Conservation (phyloP, 768 basidiomycete genomes). For the Mycena sanguinolenta region DNA sequence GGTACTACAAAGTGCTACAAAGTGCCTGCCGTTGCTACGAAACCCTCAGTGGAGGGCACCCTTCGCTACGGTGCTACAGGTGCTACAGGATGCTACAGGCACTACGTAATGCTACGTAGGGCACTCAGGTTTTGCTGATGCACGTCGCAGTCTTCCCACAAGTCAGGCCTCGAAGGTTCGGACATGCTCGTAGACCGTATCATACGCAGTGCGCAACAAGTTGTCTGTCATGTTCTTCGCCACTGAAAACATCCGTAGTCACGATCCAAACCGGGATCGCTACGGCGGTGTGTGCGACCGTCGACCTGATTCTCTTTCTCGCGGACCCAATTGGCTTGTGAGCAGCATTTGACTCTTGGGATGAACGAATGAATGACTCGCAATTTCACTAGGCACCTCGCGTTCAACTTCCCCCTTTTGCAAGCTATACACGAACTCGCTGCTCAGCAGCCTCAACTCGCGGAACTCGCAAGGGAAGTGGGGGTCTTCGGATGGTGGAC, state of each 20-base stretch:
- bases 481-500: slow-evolving; percentile 11
- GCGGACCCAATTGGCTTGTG: slow-evolving; percentile 34
- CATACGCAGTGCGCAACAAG: slow-evolving; percentile 46
- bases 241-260: slow-evolving; percentile 36
- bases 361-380: background rate
- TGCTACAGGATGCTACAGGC: too few species aligned
- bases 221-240: background rate
- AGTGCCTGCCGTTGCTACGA: too few species aligned
- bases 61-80: too few species aligned
- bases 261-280: slow-evolving; percentile 54
- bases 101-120: too few species aligned
- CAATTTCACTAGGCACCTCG: slow-evolving; percentile 40
- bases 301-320: slow-evolving; percentile 49
- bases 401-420: slow-evolving; percentile 52
- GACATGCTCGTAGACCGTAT: slow-evolving; percentile 54
- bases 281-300: slow-evolving; percentile 49
- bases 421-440: slow-evolving; percentile 55
- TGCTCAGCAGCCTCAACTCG: slow-evolving; percentile 53
- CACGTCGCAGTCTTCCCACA: slow-evolving; percentile 40
- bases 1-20: too few species aligned
- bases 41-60: too few species aligned
- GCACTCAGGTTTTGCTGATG: too few species aligned
- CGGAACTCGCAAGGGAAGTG: slow-evolving; percentile 25
- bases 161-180: slow-evolving; percentile 51
- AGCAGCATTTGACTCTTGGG: background rate